phyloP scores from a whole-genome alignment of 345 rosid genomes.

The Salix udensis region DNA sequence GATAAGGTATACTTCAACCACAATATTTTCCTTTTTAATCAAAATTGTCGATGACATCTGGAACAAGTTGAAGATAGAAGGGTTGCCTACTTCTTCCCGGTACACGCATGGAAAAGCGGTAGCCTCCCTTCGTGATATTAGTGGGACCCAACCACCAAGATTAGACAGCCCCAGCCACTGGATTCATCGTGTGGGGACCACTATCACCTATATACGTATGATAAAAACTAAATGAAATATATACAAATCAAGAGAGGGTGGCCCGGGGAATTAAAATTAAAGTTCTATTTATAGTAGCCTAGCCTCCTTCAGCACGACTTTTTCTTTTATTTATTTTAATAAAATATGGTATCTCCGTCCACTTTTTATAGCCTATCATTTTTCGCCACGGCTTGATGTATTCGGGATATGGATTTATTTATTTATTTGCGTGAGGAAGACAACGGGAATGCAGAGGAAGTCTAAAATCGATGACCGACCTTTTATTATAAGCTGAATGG shows the following conservation, averaged over 20 bases:
- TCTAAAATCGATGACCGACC: neutral
- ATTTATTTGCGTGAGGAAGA: neutral
- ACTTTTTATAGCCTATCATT: neutral
- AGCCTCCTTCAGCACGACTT: constrained; percentile 11
- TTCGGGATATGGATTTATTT: neutral
- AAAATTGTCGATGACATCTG: neutral
- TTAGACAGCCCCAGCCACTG: constrained; percentile 14
- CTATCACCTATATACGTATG: neutral
- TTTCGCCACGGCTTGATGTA: neutral
- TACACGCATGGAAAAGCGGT: neutral
- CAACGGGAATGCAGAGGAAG: neutral
- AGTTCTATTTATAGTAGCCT: constrained; percentile 14
- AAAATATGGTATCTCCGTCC: constrained; percentile 8
- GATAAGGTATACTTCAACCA: neutral
- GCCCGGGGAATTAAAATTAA: neutral
- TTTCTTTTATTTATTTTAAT: neutral
- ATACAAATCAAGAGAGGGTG: neutral
- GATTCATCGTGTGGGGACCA: constrained; percentile 9
- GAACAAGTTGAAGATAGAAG: neutral
- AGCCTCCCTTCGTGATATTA: neutral
- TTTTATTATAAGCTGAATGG: neutral
- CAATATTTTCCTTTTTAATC: neutral
- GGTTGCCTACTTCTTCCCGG: no score
- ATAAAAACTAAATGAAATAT: no score
- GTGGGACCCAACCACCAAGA: neutral